phyloP scores from a whole-genome alignment of 1,284 basidiomycete species.

The Malassezia yamatoensis region DNA sequence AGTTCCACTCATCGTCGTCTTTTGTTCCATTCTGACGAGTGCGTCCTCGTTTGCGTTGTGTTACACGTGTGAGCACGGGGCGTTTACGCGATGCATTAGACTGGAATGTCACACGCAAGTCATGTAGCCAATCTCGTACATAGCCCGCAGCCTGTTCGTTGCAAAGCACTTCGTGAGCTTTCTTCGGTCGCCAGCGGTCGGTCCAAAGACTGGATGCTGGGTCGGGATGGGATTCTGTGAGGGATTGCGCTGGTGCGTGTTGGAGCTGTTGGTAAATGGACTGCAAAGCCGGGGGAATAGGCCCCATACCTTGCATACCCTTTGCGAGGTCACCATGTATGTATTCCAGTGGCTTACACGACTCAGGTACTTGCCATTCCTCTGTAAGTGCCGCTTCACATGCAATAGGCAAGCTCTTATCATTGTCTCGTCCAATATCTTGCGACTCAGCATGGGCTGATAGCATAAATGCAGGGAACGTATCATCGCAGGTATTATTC shows the following conservation, averaged over 20 bases:
- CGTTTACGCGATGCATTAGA: neutral
- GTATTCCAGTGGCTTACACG: constrained; percentile 7
- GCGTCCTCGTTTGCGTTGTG: constrained; percentile 10
- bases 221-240: neutral
- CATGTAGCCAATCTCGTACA: constrained; percentile 24
- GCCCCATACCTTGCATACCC: neutral
- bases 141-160: constrained; percentile 19
- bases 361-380: neutral
- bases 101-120: constrained; percentile 13
- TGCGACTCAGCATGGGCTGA: neutral
- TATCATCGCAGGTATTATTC: too few species aligned
- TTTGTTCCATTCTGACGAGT: constrained; percentile 10
- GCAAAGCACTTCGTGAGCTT: constrained; percentile 19
- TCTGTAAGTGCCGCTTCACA: constrained; percentile 1
- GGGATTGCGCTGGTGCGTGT: neutral
- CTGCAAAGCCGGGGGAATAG: neutral
- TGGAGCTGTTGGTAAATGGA: constrained; percentile 1
- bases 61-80: constrained; percentile 8
- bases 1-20: constrained; percentile 20
- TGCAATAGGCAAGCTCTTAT: neutral
- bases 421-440: neutral
- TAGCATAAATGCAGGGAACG: too few species aligned
- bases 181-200: constrained; percentile 19
- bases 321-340: neutral
- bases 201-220: constrained; percentile 10